Conservation (phyloP, 2,329 filamentous ascomycete species). For the Fusarium irregulare region DNA sequence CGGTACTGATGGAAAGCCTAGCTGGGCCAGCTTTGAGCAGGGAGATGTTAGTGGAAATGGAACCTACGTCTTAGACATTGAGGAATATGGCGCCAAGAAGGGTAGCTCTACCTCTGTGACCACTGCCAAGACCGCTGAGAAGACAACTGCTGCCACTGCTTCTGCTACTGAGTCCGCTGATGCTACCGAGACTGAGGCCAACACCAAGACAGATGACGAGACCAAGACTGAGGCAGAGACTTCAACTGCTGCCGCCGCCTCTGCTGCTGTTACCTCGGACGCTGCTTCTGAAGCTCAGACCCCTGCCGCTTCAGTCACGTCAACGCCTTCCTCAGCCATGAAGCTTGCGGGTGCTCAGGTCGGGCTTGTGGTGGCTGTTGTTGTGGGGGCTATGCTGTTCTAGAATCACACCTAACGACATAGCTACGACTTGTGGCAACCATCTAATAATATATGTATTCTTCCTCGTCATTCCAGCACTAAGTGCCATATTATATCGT, state of each 20-base stretch:
- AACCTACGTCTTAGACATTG: slow-evolving; percentile 27
- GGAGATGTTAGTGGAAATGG: slow-evolving; percentile 1
- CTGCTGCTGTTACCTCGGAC: background rate
- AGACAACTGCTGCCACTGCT: background rate
- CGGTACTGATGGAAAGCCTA: slow-evolving; percentile 15
- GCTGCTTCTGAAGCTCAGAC: background rate
- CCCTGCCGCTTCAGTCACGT: background rate
- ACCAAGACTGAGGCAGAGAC: background rate
- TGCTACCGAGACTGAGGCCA: slow-evolving; percentile 5
- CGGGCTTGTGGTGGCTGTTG: background rate
- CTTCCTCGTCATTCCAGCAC: too few species aligned
- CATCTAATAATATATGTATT: too few species aligned
- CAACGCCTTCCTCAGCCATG: slow-evolving; percentile 2
- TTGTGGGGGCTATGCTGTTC: background rate
- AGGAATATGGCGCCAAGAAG: slow-evolving; percentile 17
- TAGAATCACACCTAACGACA: background rate
- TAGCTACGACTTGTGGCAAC: too few species aligned
- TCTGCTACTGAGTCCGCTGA: background rate
- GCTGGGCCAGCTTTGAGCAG: slow-evolving; percentile 33
- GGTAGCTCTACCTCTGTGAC: slow-evolving; percentile 16
- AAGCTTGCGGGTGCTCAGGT: slow-evolving; percentile 1
- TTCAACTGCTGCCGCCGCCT: background rate
- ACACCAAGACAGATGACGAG: background rate
- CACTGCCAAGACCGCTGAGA: slow-evolving; percentile 7
- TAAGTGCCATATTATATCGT: too few species aligned